phyloP scores from a whole-genome alignment of 1,139 yeast genomes.

The Yarrowia galli region DNA sequence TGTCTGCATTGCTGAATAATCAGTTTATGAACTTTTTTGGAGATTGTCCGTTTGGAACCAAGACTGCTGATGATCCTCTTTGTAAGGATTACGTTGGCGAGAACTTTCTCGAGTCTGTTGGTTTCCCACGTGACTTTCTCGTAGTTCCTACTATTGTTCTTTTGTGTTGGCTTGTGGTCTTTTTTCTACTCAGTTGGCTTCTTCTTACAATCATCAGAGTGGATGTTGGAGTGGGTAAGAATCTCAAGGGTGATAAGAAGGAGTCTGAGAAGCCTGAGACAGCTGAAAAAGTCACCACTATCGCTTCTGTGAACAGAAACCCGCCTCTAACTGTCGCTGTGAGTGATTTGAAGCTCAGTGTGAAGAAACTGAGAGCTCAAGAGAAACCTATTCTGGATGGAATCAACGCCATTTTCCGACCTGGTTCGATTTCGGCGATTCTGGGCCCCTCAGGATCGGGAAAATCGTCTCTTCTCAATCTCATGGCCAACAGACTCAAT shows the following conservation, averaged over 20 bases:
- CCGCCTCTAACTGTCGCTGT: slow-evolving; percentile 28
- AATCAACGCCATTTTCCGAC: slow-evolving; percentile 64
- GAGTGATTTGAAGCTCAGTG: slow-evolving; percentile 17
- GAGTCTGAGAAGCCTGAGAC: slow-evolving; percentile 10
- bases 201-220: slow-evolving; percentile 57
- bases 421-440: slow-evolving; percentile 76
- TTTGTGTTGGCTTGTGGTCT: slow-evolving; percentile 66
- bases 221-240: slow-evolving; percentile 57
- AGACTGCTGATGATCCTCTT: slow-evolving; percentile 52
- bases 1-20: slow-evolving; percentile 71
- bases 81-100: slow-evolving; percentile 59
- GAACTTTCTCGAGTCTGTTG: slow-evolving; percentile 62
- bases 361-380: slow-evolving; percentile 8
- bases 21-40: slow-evolving; percentile 69
- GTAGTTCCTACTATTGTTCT: slow-evolving; percentile 68
- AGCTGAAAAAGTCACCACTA: slow-evolving; percentile 2
- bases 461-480: slow-evolving; percentile 74
- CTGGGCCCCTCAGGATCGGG: slow-evolving; percentile 94
- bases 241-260: slow-evolving; percentile 13
- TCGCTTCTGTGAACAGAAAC: slow-evolving; percentile 13
- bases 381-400: slow-evolving; percentile 51
- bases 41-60: slow-evolving; percentile 58
- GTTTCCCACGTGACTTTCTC: slow-evolving; percentile 71
- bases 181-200: slow-evolving; percentile 57
- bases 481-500: slow-evolving; percentile 67